These are phyloP conservation scores for Leavenworthia alabamica DNA, from an alignment of 345 rosid species.

Conservation along the genomic window DNA sequence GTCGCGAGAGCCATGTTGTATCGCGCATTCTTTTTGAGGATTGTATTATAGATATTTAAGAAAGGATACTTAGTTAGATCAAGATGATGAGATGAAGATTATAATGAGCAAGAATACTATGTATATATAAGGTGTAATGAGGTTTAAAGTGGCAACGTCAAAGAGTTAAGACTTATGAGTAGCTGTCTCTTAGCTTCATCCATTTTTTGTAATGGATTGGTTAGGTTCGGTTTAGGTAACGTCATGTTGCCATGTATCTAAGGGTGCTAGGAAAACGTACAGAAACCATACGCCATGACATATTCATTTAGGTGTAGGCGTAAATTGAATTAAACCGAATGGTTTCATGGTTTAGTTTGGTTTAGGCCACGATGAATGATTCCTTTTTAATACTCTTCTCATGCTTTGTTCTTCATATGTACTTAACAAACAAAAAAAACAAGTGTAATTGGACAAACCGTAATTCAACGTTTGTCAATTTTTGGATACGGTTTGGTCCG, in stretches of 20 bases:
- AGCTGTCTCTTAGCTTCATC: conserved; percentile 15
- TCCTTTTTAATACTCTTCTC: no score
- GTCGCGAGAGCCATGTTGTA: conserved; percentile 33
- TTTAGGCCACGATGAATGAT: no score
- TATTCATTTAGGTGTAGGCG: not conserved
- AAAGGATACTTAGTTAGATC: not conserved
- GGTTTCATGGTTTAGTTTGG: not conserved
- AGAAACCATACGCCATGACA: not conserved
- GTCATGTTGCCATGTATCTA: not conserved
- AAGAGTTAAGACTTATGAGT: conserved; percentile 19
- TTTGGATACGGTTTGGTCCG: no score
- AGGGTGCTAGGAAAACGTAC: not conserved
- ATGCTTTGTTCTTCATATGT: no score
- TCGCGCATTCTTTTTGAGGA: conserved; percentile 4
- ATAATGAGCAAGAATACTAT: conserved; percentile 28
- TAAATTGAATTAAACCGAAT: not conserved
- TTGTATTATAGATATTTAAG: conserved; percentile 1
- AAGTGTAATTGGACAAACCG: no score
- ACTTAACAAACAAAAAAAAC: no score
- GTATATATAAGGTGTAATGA: conserved; percentile 27
- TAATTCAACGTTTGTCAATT: no score
- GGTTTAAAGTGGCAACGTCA: conserved; percentile 24
- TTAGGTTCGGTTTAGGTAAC: conserved; percentile 4
- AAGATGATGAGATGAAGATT: conserved; percentile 26
- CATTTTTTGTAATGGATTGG: not conserved